Evolutionary conservation across 2,329 filamentous ascomycete genomes (phyloP).

Genomic region (Apiospora marii): DNA sequence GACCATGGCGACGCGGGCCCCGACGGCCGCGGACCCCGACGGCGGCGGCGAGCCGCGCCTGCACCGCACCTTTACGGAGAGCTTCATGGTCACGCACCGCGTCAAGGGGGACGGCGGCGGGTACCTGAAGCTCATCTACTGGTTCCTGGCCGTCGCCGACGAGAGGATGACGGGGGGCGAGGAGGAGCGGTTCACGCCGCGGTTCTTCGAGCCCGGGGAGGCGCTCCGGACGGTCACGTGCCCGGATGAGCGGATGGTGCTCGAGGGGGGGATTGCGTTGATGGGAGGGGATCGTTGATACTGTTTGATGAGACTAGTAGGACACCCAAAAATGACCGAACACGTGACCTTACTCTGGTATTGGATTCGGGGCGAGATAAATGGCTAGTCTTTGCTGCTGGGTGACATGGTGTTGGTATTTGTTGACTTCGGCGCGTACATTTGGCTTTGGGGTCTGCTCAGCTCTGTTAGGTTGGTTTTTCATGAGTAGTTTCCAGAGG

Average conservation of each 20-base stretch:
- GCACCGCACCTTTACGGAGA: background rate
- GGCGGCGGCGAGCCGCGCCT: background rate
- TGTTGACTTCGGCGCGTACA: too few relatives aligned
- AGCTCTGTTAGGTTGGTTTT: too few relatives aligned
- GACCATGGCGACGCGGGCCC: conserved; percentile 49
- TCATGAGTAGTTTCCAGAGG: too few relatives aligned
- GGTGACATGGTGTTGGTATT: too few relatives aligned
- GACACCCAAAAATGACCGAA: too few relatives aligned
- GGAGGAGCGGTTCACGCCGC: background rate
- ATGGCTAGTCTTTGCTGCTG: too few relatives aligned
- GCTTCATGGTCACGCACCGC: background rate
- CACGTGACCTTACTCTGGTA: too few relatives aligned
- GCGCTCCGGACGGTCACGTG: background rate
- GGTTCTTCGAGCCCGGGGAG: background rate
- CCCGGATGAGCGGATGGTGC: background rate
- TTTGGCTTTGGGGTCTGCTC: too few relatives aligned
- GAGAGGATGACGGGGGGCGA: background rate
- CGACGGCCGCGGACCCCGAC: background rate
- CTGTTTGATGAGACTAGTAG: too few relatives aligned
- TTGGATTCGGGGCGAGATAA: too few relatives aligned
- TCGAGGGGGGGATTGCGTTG: background rate
- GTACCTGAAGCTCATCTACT: background rate
- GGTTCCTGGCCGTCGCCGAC: background rate
- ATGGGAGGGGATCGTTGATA: background rate
- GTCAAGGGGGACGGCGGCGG: background rate